Conservation (phyloP, 345 rosid genomes). For the Rhodomyrtus tomentosa region DNA sequence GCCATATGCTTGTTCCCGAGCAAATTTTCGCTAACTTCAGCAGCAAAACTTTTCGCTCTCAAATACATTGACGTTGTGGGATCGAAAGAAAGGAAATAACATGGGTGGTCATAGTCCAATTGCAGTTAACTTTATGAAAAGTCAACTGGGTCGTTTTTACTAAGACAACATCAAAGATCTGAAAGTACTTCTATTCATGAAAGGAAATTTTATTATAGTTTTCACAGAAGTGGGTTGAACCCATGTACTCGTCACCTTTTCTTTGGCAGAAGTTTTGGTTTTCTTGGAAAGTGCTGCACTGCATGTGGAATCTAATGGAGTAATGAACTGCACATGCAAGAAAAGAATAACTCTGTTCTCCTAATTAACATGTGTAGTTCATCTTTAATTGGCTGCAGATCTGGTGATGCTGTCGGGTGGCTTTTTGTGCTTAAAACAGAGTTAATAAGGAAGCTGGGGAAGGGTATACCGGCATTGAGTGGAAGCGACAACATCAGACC, state of each 20-base stretch:
- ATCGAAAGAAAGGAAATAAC: background rate
- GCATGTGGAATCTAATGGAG: background rate
- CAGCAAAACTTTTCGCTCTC: background rate
- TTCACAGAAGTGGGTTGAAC: background rate
- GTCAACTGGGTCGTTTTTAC: background rate
- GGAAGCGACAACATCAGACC: background rate
- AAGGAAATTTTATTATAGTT: background rate
- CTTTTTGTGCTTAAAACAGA: background rate
- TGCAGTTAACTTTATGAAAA: background rate
- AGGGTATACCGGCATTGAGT: background rate
- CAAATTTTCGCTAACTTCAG: conserved; percentile 2
- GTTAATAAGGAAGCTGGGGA: background rate
- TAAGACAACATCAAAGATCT: background rate
- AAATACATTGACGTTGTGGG: background rate
- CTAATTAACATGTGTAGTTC: background rate
- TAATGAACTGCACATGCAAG: conserved; percentile 28
- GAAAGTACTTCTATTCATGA: background rate
- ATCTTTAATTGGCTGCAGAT: conserved; percentile 11
- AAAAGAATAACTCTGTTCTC: conserved; percentile 7
- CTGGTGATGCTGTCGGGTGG: conserved; percentile 19
- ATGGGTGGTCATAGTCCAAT: background rate
- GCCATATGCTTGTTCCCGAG: conserved; percentile 12
- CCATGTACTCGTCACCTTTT: background rate
- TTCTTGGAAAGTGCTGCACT: background rate
- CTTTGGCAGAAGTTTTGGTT: conserved; percentile 1